Evolutionary conservation across 345 rosid species (phyloP), one percentile per base, ranked within the genome.

Genomic region (Gossypium ekmanianum): DNA sequence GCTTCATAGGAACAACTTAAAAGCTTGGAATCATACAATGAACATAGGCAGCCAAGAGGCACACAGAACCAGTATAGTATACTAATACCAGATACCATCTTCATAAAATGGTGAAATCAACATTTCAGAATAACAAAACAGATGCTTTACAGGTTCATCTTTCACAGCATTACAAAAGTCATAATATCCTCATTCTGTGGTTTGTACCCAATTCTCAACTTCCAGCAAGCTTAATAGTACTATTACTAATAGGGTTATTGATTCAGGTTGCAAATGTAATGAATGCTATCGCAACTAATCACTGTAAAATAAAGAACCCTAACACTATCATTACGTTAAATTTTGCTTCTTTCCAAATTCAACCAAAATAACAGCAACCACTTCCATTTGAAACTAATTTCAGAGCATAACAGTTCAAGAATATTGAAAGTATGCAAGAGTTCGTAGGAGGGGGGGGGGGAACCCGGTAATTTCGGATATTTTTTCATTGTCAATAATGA

Each of bases 401-500:
- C 17, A 16, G 45, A 69, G 29, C 73, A 51, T 9, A 16, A 50
- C 44, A 16, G 22, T 50, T 9, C 10, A 51, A 27, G 20, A 50
- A 51, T 50, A 69, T 27, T 17, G 11, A 27, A 50, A 69, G 3
- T 45, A 50, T 7, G 56, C 16, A 47, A 22, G 56, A 47, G 29
- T 22, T 68, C 34, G 11, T 68, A 0, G 22, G 22, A 0, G 22
- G 24, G 24, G 1, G 11, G 20, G 27, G 13, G 27, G 2, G 1
- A 0, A 24, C 26, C 0, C 29, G 20, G 13, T 57, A 26, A 26
- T 61, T 61, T 61, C n/a, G 8, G 26, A 39, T 51, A 22, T 4
- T 27, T 69, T 69, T 69, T 6, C 73, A 27, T 69, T 68, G 44
- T 39, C 8, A 68, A 26, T 12, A 68, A 68, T 50, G 20, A 51